These are phyloP conservation scores for Candida tetrigidarum DNA, from an alignment of 1,139 yeast genomes.

Conservation along the genomic window DNA sequence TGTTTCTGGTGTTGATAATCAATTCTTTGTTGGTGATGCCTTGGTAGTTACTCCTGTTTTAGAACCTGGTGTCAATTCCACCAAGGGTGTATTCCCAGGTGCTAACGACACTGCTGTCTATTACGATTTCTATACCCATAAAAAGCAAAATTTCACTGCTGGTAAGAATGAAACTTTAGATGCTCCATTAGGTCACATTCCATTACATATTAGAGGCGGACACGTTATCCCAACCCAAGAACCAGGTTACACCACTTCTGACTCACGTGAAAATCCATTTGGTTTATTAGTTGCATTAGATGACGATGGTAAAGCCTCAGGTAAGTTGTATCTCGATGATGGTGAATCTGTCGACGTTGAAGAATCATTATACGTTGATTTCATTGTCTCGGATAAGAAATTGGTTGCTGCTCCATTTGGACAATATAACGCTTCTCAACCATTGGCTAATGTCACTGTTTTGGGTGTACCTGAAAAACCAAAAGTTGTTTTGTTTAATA, in stretches of 20 bases:
- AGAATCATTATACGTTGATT: constrained; percentile 23
- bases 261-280: constrained; percentile 33
- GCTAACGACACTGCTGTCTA: constrained; percentile 28
- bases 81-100: constrained; percentile 30
- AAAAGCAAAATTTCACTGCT: constrained; percentile 22
- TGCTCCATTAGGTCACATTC: constrained; percentile 29
- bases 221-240: constrained; percentile 28
- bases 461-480: constrained; percentile 29
- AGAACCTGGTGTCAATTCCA: constrained; percentile 25
- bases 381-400: constrained; percentile 19
- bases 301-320: constrained; percentile 21
- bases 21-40: constrained; percentile 30
- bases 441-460: constrained; percentile 29
- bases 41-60: constrained; percentile 28
- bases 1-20: constrained; percentile 23
- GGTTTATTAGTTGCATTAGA: constrained; percentile 33
- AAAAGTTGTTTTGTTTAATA: constrained; percentile 22
- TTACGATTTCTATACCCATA: constrained; percentile 38
- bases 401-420: constrained; percentile 24
- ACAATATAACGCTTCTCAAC: constrained; percentile 22
- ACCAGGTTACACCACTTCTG: constrained; percentile 33
- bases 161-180: constrained; percentile 25
- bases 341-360: constrained; percentile 29
- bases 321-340: constrained; percentile 29
- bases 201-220: constrained; percentile 26